Evolutionary conservation across 106 monocot genomes (phyloP).

Genomic region (Gastrodia elata): DNA sequence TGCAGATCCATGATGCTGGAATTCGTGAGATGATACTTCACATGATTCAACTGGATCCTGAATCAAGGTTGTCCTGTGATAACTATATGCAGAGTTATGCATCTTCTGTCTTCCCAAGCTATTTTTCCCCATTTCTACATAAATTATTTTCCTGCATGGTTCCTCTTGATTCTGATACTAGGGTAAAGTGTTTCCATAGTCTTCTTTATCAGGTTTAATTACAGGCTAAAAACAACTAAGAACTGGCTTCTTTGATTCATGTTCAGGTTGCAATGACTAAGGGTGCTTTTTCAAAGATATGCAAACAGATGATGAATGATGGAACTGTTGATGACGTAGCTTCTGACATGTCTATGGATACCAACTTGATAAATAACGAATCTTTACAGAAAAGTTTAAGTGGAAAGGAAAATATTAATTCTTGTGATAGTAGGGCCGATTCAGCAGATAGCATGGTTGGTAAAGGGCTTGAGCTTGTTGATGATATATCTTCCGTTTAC

Average conservation of each 20-base stretch:
- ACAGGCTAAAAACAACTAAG: neutral
- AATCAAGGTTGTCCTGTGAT: conserved; percentile 70
- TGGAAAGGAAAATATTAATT: conserved; percentile 15
- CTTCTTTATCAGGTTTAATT: neutral
- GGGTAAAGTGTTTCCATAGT: conserved; percentile 35
- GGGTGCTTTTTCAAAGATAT: conserved; percentile 63
- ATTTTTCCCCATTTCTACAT: conserved; percentile 90
- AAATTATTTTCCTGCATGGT: conserved; percentile 87
- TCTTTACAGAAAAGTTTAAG: conserved; percentile 15
- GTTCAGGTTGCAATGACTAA: conserved; percentile 68
- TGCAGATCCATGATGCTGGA: conserved; percentile 86
- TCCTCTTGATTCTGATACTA: conserved; percentile 78
- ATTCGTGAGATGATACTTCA: conserved; percentile 92
- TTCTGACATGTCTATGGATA: conserved; percentile 7
- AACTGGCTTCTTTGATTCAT: neutral
- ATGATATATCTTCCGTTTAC: conserved; percentile 65
- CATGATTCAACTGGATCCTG: conserved; percentile 98
- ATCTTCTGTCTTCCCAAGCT: conserved; percentile 67
- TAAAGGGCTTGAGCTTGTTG: conserved; percentile 48
- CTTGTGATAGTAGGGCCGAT: conserved; percentile 9
- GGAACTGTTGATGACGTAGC: conserved; percentile 21
- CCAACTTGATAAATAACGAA: conserved; percentile 15
- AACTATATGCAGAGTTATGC: conserved; percentile 78
- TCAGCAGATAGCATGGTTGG: conserved; percentile 12
- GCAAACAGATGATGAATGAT: conserved; percentile 47